Percentiles rank a stretch among this genome's conserved stretches.
Conservation (phyloP, 2,329 filamentous ascomycete genomes). For the Neodidymelliopsis sp. region DNA sequence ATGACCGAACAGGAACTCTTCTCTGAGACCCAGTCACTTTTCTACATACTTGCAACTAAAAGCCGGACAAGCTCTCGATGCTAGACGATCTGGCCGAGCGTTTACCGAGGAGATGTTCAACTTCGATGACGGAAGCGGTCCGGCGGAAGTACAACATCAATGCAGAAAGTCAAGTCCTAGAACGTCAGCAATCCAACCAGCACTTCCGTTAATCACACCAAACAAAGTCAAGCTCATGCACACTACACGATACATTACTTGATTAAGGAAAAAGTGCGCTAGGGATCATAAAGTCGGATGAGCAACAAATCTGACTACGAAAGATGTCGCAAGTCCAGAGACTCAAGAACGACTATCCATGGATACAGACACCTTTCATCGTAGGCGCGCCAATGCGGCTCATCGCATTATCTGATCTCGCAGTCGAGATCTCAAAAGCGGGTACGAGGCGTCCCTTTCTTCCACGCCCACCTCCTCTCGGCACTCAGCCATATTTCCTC, state of each 20-base stretch:
- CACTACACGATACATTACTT: too few relatives aligned
- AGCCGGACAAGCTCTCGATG: background rate
- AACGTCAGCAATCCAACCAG: background rate
- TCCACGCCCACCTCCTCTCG: background rate
- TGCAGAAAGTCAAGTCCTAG: background rate
- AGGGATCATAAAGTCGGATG: too few relatives aligned
- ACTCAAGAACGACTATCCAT: conserved; percentile 60
- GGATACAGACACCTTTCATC: conserved; percentile 66
- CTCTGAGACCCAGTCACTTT: too few relatives aligned
- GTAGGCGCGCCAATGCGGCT: conserved; percentile 73
- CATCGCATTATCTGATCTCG: conserved; percentile 64
- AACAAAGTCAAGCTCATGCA: too few relatives aligned
- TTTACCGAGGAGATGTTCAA: conserved; percentile 20
- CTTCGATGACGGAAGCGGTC: conserved; percentile 12
- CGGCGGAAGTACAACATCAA: conserved; percentile 8
- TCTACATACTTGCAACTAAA: background rate
- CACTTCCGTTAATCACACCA: too few relatives aligned
- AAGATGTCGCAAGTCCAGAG: conserved; percentile 20
- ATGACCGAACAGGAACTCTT: background rate
- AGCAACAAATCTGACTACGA: too few relatives aligned
- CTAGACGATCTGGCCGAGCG: background rate
- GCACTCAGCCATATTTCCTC: background rate
- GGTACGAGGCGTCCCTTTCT: conserved; percentile 39
- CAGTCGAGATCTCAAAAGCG: conserved; percentile 65
- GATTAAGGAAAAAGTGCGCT: too few relatives aligned